Conservation (phyloP, 805 yeast genomes). For the Hagleromyces aurorensis region DNA sequence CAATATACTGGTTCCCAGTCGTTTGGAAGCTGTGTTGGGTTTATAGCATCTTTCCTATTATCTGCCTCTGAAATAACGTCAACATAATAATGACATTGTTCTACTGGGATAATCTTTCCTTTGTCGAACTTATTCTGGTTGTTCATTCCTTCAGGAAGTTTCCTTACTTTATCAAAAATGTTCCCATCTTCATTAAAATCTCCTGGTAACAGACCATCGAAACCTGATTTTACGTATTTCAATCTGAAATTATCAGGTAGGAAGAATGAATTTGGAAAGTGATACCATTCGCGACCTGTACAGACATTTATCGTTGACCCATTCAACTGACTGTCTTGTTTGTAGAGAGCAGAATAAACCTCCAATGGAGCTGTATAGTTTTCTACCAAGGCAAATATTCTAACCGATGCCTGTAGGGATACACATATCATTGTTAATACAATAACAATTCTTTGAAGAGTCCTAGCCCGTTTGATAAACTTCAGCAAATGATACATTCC, state of each 20-base stretch:
- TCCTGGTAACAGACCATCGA: conserved; percentile 83
- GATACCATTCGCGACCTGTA: conserved; percentile 93
- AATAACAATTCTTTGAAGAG: conserved; percentile 14
- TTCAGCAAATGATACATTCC: conserved; percentile 26
- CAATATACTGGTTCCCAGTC: conserved; percentile 47
- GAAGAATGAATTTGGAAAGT: conserved; percentile 83
- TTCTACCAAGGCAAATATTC: conserved; percentile 51
- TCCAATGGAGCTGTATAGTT: conserved; percentile 71
- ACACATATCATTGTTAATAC: conserved; percentile 4
- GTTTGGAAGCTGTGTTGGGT: conserved; percentile 16
- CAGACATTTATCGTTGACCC: conserved; percentile 52
- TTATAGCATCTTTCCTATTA: conserved; percentile 36
- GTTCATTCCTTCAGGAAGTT: conserved; percentile 61
- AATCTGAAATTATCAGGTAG: conserved; percentile 57
- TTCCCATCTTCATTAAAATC: conserved; percentile 51
- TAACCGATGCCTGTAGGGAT: conserved; percentile 34
- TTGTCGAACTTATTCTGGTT: conserved; percentile 60
- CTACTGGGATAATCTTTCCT: conserved; percentile 42
- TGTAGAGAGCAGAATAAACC: conserved; percentile 38
- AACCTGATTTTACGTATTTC: conserved; percentile 65
- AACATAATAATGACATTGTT: conserved; percentile 58
- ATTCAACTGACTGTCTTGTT: conserved; percentile 10
- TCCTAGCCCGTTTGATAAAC: conserved; percentile 5
- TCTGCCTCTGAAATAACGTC: conserved; percentile 53
- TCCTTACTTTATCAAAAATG: conserved; percentile 35